Evolutionary conservation across 768 basidiomycete genomes (phyloP), one percentile per base, ranked within the genome.

Genomic region (Omphalotus guepiniiformis): DNA sequence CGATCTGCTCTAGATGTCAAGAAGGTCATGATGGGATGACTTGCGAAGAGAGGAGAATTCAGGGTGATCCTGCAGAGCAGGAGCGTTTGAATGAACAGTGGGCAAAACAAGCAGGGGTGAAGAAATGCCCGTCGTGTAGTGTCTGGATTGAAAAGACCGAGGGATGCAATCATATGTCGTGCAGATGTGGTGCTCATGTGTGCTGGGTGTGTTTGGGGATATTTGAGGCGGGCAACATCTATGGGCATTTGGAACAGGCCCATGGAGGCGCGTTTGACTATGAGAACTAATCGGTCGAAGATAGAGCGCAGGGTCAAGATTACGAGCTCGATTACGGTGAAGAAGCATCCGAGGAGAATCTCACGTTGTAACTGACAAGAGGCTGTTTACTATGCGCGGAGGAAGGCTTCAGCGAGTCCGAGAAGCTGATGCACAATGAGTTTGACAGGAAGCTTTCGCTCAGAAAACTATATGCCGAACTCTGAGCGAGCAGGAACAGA

Each of bases 101-200:
- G 67, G 71, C 73, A 0, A 39, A 42, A 15, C 47, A 40, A 15
- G 58, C 63, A 16, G 69, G 71, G 6, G 70, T 67, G 28, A 75
- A 75, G 59, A 63, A 63, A 38, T 82, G 79, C 48, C 76, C 78
- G 1, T 47, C 54, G 11, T 82, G 79, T 52, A 53, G 52, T 0
- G 62, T 70, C 6, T 66, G 63, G 55, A 73, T 80, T 34, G 66
- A 77, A 57, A 80, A 78, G 57, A 67, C 52, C 4, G 73, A 65
- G 21, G 79, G 79, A 0, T 82, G 79, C 59, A 78, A 80, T 56
- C 79, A 79, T 55, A 72, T 80, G 63, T 49, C 56, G 2, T 82
- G 79, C 56, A 62, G 48, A 44, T 80, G 79, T 54, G 71, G 72
- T 3, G 68, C 68, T 8, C 78, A 82, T 55, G 69, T 79, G 21